Base-by-base conservation (phyloP, 768 basidiomycete species). In the Auriscalpium orientale region DNA sequence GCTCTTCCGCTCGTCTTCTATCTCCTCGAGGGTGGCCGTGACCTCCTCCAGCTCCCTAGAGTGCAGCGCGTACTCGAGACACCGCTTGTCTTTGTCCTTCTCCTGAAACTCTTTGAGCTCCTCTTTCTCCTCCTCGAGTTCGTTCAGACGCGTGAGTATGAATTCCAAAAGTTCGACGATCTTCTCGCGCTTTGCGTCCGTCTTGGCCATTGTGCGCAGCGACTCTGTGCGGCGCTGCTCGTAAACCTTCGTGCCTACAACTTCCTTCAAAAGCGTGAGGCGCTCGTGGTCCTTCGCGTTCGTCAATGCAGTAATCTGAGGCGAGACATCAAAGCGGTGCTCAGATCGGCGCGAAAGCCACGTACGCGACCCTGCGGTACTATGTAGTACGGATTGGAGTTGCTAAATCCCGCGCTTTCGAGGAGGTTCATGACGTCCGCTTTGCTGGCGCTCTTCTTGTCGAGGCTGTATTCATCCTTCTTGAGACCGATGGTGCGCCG, bases 381-480 rank as follows among this genome's bases (percentile, higher is more conserved):
- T 62, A 99, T 99, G 65, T 98, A 99, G 69, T 98, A 99, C 0
- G 97, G 97, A 66, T 98, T 99, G n/a, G 88, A 88, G 66, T 92
- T 90, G 73, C 90, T 93, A 74, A 99, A 99, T 1, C 97, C 95
- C 1, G 97, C 97, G 66, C 87, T 90, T 69, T 98, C 97, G 47
- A 99, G 80, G 22, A 98, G 76, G 66, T 92, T 95, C 91, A 97
- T 95, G 18, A 99, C 91, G 65, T 99, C 97, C 3, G 94, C 95
- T 70, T 97, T 97, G 70, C 84, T 89, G 0, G 89, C 88, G 59
- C 88, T 92, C 75, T 98, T 98, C 75, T 89, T 88, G 72, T 99
- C 95, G 33, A 98, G 76, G 60, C 89, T 91, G 73, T 98, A 99
- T 73, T 98, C 97, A 66, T 98, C 97, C 73, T 98, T 99, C 79